These are phyloP conservation scores for Sphagnum tenellum DNA, from an alignment of 225 moss, liverwort and hornwort species.

Conservation along the genomic window DNA sequence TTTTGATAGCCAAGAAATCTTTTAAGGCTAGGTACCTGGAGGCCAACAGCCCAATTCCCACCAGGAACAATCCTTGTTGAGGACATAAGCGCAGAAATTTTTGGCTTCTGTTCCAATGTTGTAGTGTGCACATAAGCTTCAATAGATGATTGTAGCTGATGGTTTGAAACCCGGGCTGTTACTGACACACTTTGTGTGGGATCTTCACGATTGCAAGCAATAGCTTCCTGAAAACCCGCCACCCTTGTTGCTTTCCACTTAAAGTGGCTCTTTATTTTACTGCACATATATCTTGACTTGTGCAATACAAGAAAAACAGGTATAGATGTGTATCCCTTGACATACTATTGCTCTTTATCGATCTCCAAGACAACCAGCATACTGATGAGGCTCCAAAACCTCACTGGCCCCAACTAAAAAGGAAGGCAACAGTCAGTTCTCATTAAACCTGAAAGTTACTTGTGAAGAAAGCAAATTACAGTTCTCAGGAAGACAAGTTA, in stretches of 20 bases:
- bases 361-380: neutral
- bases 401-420: too few species aligned
- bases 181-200: conserved; percentile 36
- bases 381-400: neutral
- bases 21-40: conserved; percentile 13
- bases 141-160: conserved; percentile 15
- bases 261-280: neutral
- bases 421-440: too few species aligned
- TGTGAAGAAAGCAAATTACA: too few species aligned
- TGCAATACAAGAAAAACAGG: neutral
- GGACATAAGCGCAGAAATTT: conserved; percentile 27
- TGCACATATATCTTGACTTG: neutral
- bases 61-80: conserved; percentile 34
- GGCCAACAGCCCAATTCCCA: conserved; percentile 47
- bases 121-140: conserved; percentile 42
- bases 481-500: too few species aligned
- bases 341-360: neutral
- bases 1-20: too few species aligned
- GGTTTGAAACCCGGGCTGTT: conserved; percentile 31
- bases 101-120: conserved; percentile 45
- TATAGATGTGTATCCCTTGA: neutral
- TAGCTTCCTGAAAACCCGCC: conserved; percentile 20
- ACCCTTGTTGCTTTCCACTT: conserved; percentile 20
- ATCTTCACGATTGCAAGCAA: conserved; percentile 13
- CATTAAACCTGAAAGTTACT: too few species aligned